Base-by-base conservation (phyloP, 1,284 basidiomycete genomes). In the Pseudozyma tsukubaensis region DNA sequence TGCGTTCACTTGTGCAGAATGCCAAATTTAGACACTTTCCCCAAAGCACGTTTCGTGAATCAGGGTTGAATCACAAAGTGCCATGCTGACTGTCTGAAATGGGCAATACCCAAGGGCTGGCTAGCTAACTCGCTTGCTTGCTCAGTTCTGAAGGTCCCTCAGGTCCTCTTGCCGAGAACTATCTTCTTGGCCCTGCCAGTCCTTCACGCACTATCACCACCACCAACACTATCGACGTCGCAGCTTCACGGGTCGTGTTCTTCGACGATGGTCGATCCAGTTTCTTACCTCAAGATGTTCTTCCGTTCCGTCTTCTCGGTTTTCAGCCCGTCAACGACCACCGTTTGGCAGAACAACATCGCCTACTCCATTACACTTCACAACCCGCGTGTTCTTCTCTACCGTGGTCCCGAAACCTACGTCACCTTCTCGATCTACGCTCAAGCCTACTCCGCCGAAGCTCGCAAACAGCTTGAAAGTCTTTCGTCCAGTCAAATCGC, bases 361-460 rank as follows among this genome's bases (percentile, higher is more conserved):
- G 65, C 65, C 34, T 69, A 74, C 49, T 77, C 73, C 13, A 57
- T 78, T 50, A 66, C 61, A 3, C 73, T 79, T 2, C 78, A 80
- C 60, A 65, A 76, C 16, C 61, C 73, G 0, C 71, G 67, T 4
- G 56, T 80, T 12, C 59, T 80, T 12, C 69, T 76, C 55, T 80
- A 80, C 62, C 77, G 72, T 7, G 76, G 77, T 2, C 62, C 77
- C 21, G 66, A 72, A n/a, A 77, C 77, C 24, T 71, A 79, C 57
- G 53, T 80, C 19, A 70, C 74, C 62, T 67, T 80, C 45, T 68
- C 65, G 19, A 60, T 73, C 43, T 73, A 73, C 16, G 71, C 71
- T 2, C 71, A 68, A 40, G 71, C 71, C 6, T 73, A 64, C 52
- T 68, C 71, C 3, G 48, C 71, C 24, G 71, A 73, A 2, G 65